These are phyloP conservation scores for Aureobasidium subglaciale DNA, from an alignment of 2,329 filamentous ascomycete species.

Conservation along the genomic window DNA sequence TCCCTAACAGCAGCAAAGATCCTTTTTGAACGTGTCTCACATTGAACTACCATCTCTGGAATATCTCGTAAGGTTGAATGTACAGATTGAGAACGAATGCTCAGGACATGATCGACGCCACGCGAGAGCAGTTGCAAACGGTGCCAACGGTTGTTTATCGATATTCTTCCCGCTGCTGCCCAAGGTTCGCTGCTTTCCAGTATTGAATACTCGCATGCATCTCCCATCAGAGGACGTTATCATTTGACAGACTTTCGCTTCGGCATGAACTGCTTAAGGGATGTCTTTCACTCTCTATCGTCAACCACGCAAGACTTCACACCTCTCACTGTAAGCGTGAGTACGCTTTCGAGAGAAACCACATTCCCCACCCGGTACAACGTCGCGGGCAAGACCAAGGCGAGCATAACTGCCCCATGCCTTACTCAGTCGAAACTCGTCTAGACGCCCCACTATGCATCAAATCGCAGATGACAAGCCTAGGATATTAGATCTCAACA, in stretches of 20 bases:
- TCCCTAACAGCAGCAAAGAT: neutral
- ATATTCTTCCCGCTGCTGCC: neutral
- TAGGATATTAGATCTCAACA: neutral
- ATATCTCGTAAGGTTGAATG: neutral
- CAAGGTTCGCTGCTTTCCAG: neutral
- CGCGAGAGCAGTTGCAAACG: neutral
- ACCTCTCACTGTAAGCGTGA: too few species aligned
- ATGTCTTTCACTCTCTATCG: neutral
- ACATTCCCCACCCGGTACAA: neutral
- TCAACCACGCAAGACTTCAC: neutral
- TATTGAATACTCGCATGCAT: neutral
- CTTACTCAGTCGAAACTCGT: neutral
- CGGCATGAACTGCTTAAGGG: neutral
- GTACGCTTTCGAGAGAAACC: neutral
- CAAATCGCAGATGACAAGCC: neutral
- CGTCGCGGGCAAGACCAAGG: conserved; percentile 5
- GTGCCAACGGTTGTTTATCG: conserved; percentile 9
- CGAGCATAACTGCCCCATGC: neutral
- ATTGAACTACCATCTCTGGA: neutral
- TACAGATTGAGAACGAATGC: neutral
- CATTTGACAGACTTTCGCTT: neutral
- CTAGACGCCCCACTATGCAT: neutral
- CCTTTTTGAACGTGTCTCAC: conserved; percentile 10
- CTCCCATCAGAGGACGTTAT: neutral
- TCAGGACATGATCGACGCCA: neutral